Percentiles rank a stretch among this genome's conserved stretches.
Conservation (phyloP, 331 rosid species). For the Dryas integrifolia region DNA sequence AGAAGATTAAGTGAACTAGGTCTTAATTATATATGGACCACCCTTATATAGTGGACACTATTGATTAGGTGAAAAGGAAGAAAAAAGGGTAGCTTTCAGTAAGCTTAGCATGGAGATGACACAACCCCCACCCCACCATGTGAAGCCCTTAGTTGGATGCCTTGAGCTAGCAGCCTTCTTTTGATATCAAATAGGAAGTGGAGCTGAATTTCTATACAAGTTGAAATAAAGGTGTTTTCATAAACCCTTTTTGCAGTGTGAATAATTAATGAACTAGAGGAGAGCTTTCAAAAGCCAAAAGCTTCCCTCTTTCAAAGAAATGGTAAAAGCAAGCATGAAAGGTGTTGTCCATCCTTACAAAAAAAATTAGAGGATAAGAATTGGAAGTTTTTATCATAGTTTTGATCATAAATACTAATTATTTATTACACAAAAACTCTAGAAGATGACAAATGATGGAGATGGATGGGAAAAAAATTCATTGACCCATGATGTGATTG, state of each 20-base stretch:
- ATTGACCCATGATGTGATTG: conserved; percentile 26
- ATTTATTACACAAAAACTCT: conserved; percentile 4
- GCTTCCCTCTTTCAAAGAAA: conserved; percentile 36
- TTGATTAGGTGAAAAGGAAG: conserved; percentile 42
- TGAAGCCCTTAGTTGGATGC: conserved; percentile 51
- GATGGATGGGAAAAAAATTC: conserved; percentile 14
- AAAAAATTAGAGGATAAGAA: not conserved
- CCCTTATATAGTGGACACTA: conserved; percentile 17
- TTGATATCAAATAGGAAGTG: conserved; percentile 27
- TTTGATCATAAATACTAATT: too few species aligned
- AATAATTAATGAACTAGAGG: not conserved
- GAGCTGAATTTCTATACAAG: conserved; percentile 18
- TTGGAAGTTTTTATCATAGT: not conserved
- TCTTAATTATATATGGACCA: conserved; percentile 34
- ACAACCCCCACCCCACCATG: conserved; percentile 57
- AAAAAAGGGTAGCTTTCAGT: conserved; percentile 41
- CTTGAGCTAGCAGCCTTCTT: conserved; percentile 42
- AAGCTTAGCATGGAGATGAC: conserved; percentile 36
- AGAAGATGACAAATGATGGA: conserved; percentile 32
- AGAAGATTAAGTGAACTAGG: conserved; percentile 8
- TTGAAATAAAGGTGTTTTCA: conserved; percentile 4
- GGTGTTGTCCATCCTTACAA: conserved; percentile 32
- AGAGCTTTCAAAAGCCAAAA: conserved; percentile 28
- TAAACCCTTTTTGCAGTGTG: not conserved
- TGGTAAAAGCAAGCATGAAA: conserved; percentile 19